Percentiles rank a stretch among this genome's conserved stretches.
Evolutionary conservation across 331 rosid genomes (phyloP).

Genomic region (Ulmus americana): DNA sequence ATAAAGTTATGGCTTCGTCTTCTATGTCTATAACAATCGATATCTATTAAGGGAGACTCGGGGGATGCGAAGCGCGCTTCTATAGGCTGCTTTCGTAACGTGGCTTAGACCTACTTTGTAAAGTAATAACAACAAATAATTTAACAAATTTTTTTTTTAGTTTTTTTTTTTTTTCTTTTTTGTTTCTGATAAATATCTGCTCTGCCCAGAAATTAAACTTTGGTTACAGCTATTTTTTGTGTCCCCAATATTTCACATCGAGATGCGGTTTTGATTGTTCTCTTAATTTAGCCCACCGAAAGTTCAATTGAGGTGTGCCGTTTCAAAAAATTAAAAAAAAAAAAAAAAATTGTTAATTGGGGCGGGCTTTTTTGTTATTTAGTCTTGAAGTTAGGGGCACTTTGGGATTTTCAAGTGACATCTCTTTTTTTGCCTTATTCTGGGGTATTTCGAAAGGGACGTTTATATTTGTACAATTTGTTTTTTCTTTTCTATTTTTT

Average conservation of each 20-base stretch:
- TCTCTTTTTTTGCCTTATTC: background rate
- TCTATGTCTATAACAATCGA: background rate
- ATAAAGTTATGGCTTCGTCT: background rate
- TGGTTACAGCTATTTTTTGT: background rate
- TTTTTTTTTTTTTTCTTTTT: background rate
- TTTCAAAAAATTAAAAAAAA: no score
- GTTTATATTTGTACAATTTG: no score
- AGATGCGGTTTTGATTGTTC: slow-evolving; percentile 4
- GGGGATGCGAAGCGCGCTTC: background rate
- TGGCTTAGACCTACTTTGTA: background rate
- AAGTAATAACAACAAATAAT: background rate
- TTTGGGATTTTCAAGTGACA: background rate
- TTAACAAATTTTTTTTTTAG: background rate
- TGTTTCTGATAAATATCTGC: background rate
- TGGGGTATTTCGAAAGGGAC: background rate
- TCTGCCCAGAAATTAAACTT: background rate
- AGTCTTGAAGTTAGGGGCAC: background rate
- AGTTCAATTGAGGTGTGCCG: background rate
- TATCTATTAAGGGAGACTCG: background rate
- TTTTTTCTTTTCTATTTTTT: no score
- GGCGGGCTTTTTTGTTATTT: slow-evolving; percentile 1
- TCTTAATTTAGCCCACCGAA: background rate
- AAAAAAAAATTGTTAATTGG: background rate
- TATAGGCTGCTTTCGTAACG: slow-evolving; percentile 9
- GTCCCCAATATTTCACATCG: background rate